These are phyloP conservation scores for Rhizophora mangle DNA, from an alignment of 345 rosid genomes.

Conservation along the genomic window DNA sequence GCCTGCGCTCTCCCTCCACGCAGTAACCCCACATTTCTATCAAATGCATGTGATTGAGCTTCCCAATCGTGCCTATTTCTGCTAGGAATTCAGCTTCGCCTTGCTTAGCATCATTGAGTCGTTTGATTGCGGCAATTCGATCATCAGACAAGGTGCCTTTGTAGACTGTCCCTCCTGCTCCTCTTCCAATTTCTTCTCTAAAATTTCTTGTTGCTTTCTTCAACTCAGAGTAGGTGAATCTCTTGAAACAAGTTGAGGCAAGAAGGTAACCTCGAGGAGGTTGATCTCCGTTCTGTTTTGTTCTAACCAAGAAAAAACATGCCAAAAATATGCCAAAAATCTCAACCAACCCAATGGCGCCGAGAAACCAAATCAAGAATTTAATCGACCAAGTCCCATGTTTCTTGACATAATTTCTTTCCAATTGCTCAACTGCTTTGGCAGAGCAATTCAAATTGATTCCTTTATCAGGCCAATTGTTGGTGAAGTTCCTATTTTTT, in stretches of 20 bases:
- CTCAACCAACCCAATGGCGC: constrained; percentile 28
- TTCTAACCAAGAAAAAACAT: constrained; percentile 23
- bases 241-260: constrained; percentile 25
- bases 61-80: constrained; percentile 40
- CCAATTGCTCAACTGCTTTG: not conserved
- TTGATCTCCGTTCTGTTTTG: not conserved
- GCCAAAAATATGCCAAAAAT: constrained; percentile 19
- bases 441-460: not conserved
- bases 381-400: constrained; percentile 7
- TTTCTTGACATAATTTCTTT: not conserved
- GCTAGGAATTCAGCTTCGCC: constrained; percentile 38
- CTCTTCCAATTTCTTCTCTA: constrained; percentile 28
- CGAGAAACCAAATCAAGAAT: constrained; percentile 32
- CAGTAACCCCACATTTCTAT: constrained; percentile 40
- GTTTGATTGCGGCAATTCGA: constrained; percentile 28
- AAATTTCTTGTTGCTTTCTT: constrained; percentile 24
- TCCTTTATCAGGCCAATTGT: not conserved
- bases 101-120: constrained; percentile 23
- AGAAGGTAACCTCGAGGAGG: constrained; percentile 4
- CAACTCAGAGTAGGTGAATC: constrained; percentile 24
- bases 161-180: constrained; percentile 24
- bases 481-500: not conserved
- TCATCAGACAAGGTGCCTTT: constrained; percentile 22
- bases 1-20: constrained; percentile 25
- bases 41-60: constrained; percentile 37